These are phyloP conservation scores for Trametes versicolor DNA, from an alignment of 1,284 basidiomycete genomes.

Conservation along the genomic window DNA sequence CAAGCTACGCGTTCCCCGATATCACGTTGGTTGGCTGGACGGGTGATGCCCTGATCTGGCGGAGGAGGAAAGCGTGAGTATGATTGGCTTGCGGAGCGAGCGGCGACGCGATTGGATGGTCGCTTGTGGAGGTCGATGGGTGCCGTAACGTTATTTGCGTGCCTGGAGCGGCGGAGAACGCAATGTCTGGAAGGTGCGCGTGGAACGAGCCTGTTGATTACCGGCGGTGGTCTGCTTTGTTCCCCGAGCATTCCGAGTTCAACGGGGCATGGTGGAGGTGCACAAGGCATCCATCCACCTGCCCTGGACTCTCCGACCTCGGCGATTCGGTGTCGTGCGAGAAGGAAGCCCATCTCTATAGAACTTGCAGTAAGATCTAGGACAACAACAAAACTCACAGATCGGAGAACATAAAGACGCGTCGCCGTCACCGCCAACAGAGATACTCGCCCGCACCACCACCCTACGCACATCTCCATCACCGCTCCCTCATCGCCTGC, in stretches of 20 bases:
- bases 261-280: too few species aligned
- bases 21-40: slow-evolving; percentile 7
- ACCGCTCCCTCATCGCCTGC: slow-evolving; percentile 33
- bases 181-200: neutral
- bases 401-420: neutral
- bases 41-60: slow-evolving; percentile 11
- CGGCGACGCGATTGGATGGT: neutral
- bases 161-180: neutral
- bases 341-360: neutral
- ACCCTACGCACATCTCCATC: neutral
- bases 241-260: neutral
- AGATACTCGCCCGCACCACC: neutral
- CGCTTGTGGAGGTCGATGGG: neutral
- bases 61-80: neutral
- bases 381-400: slow-evolving; percentile 3
- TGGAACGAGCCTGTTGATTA: neutral
- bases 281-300: too few species aligned
- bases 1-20: too few species aligned
- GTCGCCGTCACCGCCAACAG: neutral
- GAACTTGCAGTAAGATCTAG: neutral
- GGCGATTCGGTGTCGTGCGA: neutral
- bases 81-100: slow-evolving; percentile 13
- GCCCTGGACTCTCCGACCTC: too few species aligned
- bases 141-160: neutral
- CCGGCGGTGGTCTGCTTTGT: neutral